Conservation (phyloP, 2,329 filamentous ascomycete genomes). For the Cladosporium sp. region DNA sequence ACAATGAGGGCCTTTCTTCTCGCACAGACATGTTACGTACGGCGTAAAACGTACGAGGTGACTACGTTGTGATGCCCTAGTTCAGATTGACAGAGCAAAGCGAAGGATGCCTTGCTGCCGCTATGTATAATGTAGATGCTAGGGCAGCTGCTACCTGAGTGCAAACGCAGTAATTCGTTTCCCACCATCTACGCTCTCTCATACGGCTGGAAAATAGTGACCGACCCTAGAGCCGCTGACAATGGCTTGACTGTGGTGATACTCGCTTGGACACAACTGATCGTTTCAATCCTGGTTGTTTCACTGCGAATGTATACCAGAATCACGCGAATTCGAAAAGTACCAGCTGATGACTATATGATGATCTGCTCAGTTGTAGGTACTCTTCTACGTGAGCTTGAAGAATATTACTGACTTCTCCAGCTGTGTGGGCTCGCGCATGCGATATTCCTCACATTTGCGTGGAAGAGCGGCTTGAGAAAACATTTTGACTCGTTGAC, state of each 20-base stretch:
- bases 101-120: neutral
- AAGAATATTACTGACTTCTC: neutral
- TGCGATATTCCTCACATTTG: neutral
- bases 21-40: neutral
- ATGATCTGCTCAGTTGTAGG: constrained; percentile 14
- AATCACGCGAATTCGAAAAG: neutral
- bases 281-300: neutral
- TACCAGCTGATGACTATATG: constrained; percentile 14
- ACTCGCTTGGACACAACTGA: neutral
- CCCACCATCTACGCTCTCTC: neutral
- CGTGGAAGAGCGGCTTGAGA: neutral
- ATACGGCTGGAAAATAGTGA: neutral
- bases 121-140: neutral
- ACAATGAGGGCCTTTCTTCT: neutral
- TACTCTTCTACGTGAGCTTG: neutral
- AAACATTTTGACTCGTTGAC: neutral
- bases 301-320: neutral
- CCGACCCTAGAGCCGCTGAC: neutral
- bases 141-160: neutral
- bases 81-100: neutral
- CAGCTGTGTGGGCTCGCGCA: constrained; percentile 13
- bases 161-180: neutral
- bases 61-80: neutral
- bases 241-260: neutral
- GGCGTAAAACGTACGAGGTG: neutral